Percentiles rank a stretch among this genome's conserved stretches.
These are phyloP conservation scores for Pelargonium fulgidum DNA, from an alignment of 441 rosid species.

Conservation along the genomic window DNA sequence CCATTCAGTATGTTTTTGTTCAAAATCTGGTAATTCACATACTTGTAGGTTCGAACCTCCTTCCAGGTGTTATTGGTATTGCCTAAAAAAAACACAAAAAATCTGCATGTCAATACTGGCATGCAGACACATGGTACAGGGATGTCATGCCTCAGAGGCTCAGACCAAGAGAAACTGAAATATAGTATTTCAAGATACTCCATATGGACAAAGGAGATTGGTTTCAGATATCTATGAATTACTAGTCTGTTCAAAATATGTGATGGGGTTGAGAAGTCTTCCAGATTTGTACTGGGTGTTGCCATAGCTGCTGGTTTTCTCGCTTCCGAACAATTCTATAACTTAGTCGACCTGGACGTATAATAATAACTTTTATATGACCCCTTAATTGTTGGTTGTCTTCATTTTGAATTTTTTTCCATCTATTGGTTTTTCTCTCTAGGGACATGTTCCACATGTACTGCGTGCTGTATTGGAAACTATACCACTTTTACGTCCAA, in stretches of 20 bases:
- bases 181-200: neutral
- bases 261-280: neutral
- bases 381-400: neutral
- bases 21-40: neutral
- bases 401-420: neutral
- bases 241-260: neutral
- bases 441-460: conserved; percentile 83
- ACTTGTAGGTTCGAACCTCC: neutral
- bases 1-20: neutral
- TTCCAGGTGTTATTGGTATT: too few relatives aligned
- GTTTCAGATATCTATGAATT: neutral
- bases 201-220: neutral
- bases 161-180: neutral
- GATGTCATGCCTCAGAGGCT: neutral
- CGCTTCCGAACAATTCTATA: neutral
- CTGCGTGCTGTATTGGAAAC: conserved; percentile 77
- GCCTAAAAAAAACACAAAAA: neutral
- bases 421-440: neutral
- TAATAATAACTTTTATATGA: too few relatives aligned
- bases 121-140: neutral
- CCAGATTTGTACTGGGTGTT: conserved; percentile 2
- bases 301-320: neutral
- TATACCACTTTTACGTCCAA: conserved; percentile 68
- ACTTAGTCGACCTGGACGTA: neutral
- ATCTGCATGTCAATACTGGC: neutral